Evolutionary conservation across 371 early-diverging fungal genomes (phyloP), one percentile per base, ranked within the genome.

Genomic region (Haplosporangium sp.): DNA sequence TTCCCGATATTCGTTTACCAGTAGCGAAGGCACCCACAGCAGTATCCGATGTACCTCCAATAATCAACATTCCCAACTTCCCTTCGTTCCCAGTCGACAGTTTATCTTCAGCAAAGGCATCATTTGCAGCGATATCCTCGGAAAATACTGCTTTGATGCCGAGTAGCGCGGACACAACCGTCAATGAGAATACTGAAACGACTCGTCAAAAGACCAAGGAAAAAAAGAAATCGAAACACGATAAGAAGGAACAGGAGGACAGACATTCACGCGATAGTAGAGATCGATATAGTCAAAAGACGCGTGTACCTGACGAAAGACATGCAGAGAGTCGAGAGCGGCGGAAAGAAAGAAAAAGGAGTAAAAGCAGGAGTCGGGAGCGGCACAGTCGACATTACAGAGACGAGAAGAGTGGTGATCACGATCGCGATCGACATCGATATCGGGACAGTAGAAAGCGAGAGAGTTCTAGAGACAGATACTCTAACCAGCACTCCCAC

Each of bases 31-130:
- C 53, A 12, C 29, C 50, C 10, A 18, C 54, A 1, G 29, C 52
- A 6, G 6, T 18, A 10, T 9, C 38, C 20, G 12, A 59, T 1
- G 47, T 58, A 7, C 16, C 54, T 5, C 45, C 62, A 8, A n/a
- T 55, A 5, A 54, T 18, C n/a, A 51, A 21, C n/a, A 37, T 64
- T 37, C 65, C 64, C 5, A 55, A 53, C 16, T 69, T 65, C 18
- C 56, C 74, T 3, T 74, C 74, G 12, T 74, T 65, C 36, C 74
- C 74, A n/a, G 42, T 48, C 40, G 48, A 57, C 36, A 37, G 21
- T 12, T 10, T 13, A 41, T 52, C 50, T 8, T n/a, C 50, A 13
- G 42, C 55, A 47, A 16, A 37, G 18, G n/a, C 21, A 16, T 6
- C 53, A 29, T 20, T n/a, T n/a, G n/a, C 20, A 40, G 20, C 13